Base-by-base conservation (phyloP, 768 basidiomycete species). In the Kwoniella botswanensis region DNA sequence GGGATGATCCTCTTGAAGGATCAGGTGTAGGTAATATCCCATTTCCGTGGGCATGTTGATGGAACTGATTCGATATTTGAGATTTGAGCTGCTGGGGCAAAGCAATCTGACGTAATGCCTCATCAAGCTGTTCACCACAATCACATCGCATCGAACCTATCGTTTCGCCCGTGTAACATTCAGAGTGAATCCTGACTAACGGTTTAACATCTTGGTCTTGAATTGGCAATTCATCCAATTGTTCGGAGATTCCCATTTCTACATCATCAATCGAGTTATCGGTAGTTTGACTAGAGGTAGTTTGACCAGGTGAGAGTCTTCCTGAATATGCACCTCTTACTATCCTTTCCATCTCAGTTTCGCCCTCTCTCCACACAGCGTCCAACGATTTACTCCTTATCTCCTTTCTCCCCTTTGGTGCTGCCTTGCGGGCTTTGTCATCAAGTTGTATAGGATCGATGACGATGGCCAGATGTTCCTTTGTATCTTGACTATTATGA, bases 91-190 rank as follows among this genome's bases (percentile, higher is more conserved):
- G 41, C 57, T 76, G 74, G 22, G 76, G 71, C 63, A 56, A 65
- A 13, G 77, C 74, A 72, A 84, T 84, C 53, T 78, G 90, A 12
- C 93, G 88, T 71, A 98, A 90, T n/a, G 97, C 94, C 82, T 98
- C 96, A 84, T 98, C 95, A 4, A 99, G 87, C 83, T 99, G 97
- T 84, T 98, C 95, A 15, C 97, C 97, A 80, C 97, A 99, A 83
- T 99, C 97, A 81, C 97, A 99, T 42, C 97, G 91, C 92, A 97
- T 94, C 29, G 86, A 94, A 90, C 97, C 97, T 69, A 98, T 89
- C 9, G 95, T 98, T 84, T 98, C 97, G 35, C 97, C 97, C 0
- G 97, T 99, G 85, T 94, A 98, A 83, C 97, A 99, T 83, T 99
- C 97, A 35, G 94, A 97, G 84, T 99, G 97, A 62, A 99, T 93